Evolutionary conservation across 257 asterid genomes (phyloP), one percentile per base, ranked within the genome.

Genomic region (Fraxinus anomala): DNA sequence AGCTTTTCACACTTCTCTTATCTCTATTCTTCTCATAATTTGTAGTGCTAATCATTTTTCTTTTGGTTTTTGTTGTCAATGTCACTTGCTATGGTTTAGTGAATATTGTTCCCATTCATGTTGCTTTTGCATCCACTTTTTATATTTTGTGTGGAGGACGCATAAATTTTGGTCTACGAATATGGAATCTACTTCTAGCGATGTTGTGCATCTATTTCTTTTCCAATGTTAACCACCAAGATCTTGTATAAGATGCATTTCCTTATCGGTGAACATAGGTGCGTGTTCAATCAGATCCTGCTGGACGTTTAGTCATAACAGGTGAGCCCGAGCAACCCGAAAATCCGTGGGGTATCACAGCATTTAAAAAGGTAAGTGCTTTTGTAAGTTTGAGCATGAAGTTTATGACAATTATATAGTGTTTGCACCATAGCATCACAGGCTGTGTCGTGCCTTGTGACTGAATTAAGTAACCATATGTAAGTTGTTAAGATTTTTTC

Each of bases 261-360:
- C 26, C 19, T 54, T 59, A 69, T 70, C 16, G 34, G 33, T 54
- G 16, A 68, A 78, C 72, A 49, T 56, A 87, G 91, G 91, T 87
- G 67, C 83, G 91, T 1, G 89, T 87, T 74, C 91, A 87, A 77
- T 87, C 91, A 17, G 91, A 87, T 81, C 91, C 91, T 59, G 91
- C 89, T 74, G 91, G 91, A 31, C 89, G 91, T 24, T 76, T 87
- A 59, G 91, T 87, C 72, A 87, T 87, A 71, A 87, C 91, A n/a
- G 91, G 91, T 61, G 86, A 83, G 80, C 91, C 91, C 31, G 91
- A 87, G 83, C 91, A 87, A 77, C 77, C 82, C 68, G 87, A 87
- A 73, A 87, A 87, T 76, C 91, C 91, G 11, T 87, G 91, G 91
- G 91, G 91, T 61, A 87, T 87, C 54, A 83, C 89, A 6, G 80